Evolutionary conservation across 495 filamentous ascomycete species (phyloP).

Genomic region (Staphylotrichum longicolle): DNA sequence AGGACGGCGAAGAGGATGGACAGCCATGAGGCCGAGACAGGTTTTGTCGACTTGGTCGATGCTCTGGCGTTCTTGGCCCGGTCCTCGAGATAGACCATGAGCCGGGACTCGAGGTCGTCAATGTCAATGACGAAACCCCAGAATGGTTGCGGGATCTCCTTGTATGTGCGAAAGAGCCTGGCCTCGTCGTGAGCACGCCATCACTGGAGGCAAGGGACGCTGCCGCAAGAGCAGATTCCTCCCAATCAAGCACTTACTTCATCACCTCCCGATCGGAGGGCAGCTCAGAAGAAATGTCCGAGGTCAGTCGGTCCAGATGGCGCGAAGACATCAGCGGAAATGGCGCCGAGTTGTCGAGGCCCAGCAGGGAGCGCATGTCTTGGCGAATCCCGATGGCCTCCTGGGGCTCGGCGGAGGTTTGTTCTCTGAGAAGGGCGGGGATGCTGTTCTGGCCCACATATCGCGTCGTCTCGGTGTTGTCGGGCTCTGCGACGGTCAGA

Average conservation of each 20-base stretch:
- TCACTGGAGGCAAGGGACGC: background rate
- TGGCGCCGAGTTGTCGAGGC: conserved; percentile 79
- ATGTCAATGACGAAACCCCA: conserved; percentile 77
- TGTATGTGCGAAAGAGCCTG: conserved; percentile 71
- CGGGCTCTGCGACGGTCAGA: conserved; percentile 50
- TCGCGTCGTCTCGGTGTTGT: conserved; percentile 60
- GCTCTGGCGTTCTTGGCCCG: conserved; percentile 55
- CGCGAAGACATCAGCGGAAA: conserved; percentile 79
- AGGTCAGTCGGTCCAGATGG: conserved; percentile 66
- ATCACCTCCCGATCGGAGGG: conserved; percentile 59
- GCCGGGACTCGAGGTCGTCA: conserved; percentile 60
- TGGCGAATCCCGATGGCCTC: conserved; percentile 51
- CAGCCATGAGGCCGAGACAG: conserved; percentile 64
- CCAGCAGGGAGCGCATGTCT: conserved; percentile 76
- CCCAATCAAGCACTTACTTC: conserved; percentile 40
- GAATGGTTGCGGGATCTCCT: conserved; percentile 71
- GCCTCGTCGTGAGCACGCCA: background rate
- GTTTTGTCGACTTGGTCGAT: conserved; percentile 47
- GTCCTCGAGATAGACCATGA: conserved; percentile 65
- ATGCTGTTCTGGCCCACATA: conserved; percentile 67
- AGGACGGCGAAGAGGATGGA: conserved; percentile 76
- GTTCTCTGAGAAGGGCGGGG: conserved; percentile 64
- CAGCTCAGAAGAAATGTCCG: conserved; percentile 67
- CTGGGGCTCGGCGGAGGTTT: conserved; percentile 47
- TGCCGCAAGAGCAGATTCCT: too few species aligned